A percentile compares a stretch with the other conserved stretches of the same genome.
These are phyloP conservation scores for Adansonia rubrostipa DNA, from an alignment of 441 rosid species.

Conservation along the genomic window DNA sequence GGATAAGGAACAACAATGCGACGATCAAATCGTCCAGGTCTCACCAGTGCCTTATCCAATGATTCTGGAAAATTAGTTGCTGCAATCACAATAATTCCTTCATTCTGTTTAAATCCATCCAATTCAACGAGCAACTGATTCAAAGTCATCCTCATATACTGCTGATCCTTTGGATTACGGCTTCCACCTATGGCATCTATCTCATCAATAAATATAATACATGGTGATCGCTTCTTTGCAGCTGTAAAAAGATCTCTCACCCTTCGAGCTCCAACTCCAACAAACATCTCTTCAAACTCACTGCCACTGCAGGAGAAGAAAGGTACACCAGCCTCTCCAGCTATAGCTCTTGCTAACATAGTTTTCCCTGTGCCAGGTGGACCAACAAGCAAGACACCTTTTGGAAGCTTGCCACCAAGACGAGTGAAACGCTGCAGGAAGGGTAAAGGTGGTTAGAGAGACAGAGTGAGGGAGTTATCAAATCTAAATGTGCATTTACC, in stretches of 20 bases:
- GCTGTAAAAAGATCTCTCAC: slow-evolving; percentile 96
- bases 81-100: slow-evolving; percentile 91
- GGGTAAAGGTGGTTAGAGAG: background rate
- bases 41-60: slow-evolving; percentile 91
- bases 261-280: slow-evolving; percentile 96
- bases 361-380: slow-evolving; percentile 99
- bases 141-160: slow-evolving; percentile 94
- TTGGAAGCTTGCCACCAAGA: slow-evolving; percentile 96
- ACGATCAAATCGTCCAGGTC: slow-evolving; percentile 97
- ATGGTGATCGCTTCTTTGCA: slow-evolving; percentile 92
- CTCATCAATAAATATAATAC: slow-evolving; percentile 93
- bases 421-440: slow-evolving; percentile 87
- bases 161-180: slow-evolving; percentile 89
- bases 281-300: slow-evolving; percentile 99
- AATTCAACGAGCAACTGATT: slow-evolving; percentile 91
- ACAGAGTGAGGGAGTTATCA: background rate
- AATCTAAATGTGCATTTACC: slow-evolving; percentile 40
- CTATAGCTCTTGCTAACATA: slow-evolving; percentile 97
- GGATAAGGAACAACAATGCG: slow-evolving; percentile 94
- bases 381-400: slow-evolving; percentile 94
- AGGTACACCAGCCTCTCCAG: slow-evolving; percentile 99
- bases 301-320: slow-evolving; percentile 99
- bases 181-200: slow-evolving; percentile 97
- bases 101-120: slow-evolving; percentile 97
- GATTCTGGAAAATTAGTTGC: slow-evolving; percentile 96